Percentiles rank a stretch among this genome's conserved stretches.
Conservation (phyloP, 768 basidiomycete species). For the Leucosporidium yakuticum region DNA sequence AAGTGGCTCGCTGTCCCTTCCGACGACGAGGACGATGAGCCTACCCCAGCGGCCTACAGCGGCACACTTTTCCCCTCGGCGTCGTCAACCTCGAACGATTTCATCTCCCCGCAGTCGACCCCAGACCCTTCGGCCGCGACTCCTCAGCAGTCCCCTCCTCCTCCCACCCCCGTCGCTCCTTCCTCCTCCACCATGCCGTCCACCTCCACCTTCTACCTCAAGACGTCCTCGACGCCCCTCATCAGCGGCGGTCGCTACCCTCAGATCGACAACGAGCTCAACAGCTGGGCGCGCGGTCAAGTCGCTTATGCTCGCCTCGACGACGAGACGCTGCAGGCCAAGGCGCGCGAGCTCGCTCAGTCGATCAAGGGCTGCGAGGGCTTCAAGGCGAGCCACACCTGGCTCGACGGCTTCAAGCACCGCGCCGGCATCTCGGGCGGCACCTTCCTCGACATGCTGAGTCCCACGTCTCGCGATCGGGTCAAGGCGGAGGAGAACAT, state of each 20-base stretch:
- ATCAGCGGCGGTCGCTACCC: conserved; percentile 50
- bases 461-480: background rate
- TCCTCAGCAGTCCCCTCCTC: background rate
- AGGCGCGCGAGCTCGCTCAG: conserved; percentile 63
- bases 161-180: conserved; percentile 20
- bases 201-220: background rate
- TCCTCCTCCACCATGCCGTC: background rate
- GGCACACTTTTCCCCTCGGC: background rate
- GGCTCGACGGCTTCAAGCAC: conserved; percentile 87
- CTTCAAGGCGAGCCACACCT: conserved; percentile 87
- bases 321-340: conserved; percentile 60
- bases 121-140: conserved; percentile 40
- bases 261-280: conserved; percentile 53
- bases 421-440: conserved; percentile 57
- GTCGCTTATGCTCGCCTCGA: conserved; percentile 49
- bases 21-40: conserved; percentile 42
- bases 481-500: background rate
- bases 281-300: conserved; percentile 26
- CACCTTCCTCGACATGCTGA: conserved; percentile 2
- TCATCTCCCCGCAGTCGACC: conserved; percentile 62
- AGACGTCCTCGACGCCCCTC: conserved; percentile 38
- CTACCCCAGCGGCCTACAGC: background rate
- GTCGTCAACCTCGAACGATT: conserved; percentile 45
- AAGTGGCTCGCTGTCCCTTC: conserved; percentile 64
- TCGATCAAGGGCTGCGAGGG: conserved; percentile 51